Percentiles rank a stretch among this genome's conserved stretches.
These are phyloP conservation scores for Durio zibethinus DNA, from an alignment of 345 rosid species.

Conservation along the genomic window DNA sequence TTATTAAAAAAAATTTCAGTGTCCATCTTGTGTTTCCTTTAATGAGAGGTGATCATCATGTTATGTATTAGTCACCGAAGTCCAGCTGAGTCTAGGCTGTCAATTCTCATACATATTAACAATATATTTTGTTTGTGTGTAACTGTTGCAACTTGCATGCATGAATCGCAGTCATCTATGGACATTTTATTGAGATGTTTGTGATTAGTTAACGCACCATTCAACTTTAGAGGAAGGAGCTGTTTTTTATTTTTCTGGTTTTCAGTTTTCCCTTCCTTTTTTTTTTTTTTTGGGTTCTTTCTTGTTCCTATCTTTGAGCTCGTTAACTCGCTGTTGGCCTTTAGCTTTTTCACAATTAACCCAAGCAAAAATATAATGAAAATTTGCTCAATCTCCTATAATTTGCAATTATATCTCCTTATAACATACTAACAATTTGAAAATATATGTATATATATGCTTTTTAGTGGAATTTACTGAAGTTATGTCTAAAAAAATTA, in stretches of 20 bases:
- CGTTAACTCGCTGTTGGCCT: neutral
- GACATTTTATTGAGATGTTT: neutral
- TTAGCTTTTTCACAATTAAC: neutral
- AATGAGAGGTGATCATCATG: neutral
- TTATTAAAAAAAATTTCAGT: neutral
- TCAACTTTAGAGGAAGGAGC: neutral
- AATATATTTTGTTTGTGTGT: neutral
- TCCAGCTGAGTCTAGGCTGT: neutral
- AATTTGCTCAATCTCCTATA: neutral
- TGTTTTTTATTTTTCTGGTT: neutral
- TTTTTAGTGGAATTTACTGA: no score
- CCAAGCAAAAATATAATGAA: neutral
- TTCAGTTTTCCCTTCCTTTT: neutral
- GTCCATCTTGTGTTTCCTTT: neutral
- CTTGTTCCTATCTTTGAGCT: neutral
- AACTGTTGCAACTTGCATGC: neutral
- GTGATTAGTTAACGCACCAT: neutral
- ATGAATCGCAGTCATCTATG: neutral
- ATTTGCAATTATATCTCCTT: neutral
- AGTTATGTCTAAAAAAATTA: no score
- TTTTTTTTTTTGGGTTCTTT: neutral
- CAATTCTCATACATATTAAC: neutral
- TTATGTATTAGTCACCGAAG: neutral
- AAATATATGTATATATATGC: no score
- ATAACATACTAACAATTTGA: no score